Conservation (phyloP, 108 stramenopile genomes). For the Cyclotella baltica region DNA sequence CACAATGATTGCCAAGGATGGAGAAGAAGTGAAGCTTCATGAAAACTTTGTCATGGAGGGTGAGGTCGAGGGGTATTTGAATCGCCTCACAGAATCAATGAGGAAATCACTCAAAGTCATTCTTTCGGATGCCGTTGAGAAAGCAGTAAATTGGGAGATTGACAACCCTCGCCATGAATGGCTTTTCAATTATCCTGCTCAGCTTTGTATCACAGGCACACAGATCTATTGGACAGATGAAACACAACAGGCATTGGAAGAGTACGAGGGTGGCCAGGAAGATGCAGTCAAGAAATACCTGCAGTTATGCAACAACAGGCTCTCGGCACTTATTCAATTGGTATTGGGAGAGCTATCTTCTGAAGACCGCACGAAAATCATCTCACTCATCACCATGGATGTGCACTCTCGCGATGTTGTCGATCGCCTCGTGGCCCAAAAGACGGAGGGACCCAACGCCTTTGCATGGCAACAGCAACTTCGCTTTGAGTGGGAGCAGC, state of each 20-base stretch:
- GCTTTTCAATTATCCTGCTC: constrained; percentile 92
- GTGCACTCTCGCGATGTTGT: constrained; percentile 93
- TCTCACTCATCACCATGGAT: constrained; percentile 93
- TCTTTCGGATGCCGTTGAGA: constrained; percentile 80
- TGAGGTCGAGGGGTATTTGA: constrained; percentile 89
- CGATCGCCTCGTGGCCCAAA: constrained; percentile 81
- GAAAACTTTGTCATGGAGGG: constrained; percentile 85
- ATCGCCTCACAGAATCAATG: constrained; percentile 88
- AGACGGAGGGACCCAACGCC: constrained; percentile 83
- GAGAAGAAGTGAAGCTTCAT: constrained; percentile 70
- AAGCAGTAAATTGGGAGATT: constrained; percentile 91
- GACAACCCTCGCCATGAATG: constrained; percentile 89
- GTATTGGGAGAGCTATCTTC: constrained; percentile 79
- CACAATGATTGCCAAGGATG: constrained; percentile 89
- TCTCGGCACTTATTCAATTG: constrained; percentile 79
- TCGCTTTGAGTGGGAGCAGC: constrained; percentile 88
- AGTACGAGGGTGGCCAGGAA: constrained; percentile 90
- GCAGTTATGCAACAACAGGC: constrained; percentile 72
- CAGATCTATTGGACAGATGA: constrained; percentile 96
- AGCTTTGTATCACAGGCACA: constrained; percentile 87
- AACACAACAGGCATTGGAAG: constrained; percentile 87
- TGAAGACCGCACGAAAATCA: constrained; percentile 88
- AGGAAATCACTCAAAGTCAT: constrained; percentile 76
- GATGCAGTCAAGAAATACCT: constrained; percentile 90
- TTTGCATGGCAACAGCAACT: constrained; percentile 94